phyloP scores from a whole-genome alignment of 2,329 filamentous ascomycete genomes.

The Hypocreales sp. region DNA sequence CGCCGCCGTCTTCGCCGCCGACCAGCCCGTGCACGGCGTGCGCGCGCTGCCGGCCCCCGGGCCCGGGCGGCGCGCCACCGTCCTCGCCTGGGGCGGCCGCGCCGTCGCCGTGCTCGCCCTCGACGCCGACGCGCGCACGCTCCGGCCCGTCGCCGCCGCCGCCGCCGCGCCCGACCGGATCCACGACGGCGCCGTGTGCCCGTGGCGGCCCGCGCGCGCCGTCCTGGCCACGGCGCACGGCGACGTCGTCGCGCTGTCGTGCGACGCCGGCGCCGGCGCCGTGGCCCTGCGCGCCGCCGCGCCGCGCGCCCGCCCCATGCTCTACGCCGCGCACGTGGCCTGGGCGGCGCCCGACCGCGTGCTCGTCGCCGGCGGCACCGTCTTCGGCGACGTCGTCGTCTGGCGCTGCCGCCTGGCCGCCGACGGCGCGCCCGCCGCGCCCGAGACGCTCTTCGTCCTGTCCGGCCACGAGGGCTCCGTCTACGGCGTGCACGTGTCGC shows the following conservation, averaged over 20 bases:
- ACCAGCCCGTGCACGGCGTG: constrained; percentile 66
- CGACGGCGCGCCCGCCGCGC: constrained; percentile 1
- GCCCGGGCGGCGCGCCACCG: no score
- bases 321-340: constrained; percentile 68
- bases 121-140: constrained; percentile 7
- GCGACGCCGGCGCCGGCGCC: constrained; percentile 8
- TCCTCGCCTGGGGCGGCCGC: constrained; percentile 56
- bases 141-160: constrained; percentile 14
- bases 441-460: constrained; percentile 32
- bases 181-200: constrained; percentile 46
- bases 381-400: constrained; percentile 71
- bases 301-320: constrained; percentile 62
- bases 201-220: constrained; percentile 24
- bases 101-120: constrained; percentile 33
- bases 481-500: constrained; percentile 74
- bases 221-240: constrained; percentile 78
- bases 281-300: constrained; percentile 32
- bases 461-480: constrained; percentile 79
- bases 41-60: constrained; percentile 18
- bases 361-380: constrained; percentile 75
- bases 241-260: constrained; percentile 43
- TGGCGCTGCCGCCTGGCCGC: constrained; percentile 6
- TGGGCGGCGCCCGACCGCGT: constrained; percentile 44
- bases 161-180: constrained; percentile 58
- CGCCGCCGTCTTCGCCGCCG: constrained; percentile 41